These are phyloP conservation scores for Penicillium ochrochloron DNA, from an alignment of 495 filamentous ascomycete species.

Conservation along the genomic window DNA sequence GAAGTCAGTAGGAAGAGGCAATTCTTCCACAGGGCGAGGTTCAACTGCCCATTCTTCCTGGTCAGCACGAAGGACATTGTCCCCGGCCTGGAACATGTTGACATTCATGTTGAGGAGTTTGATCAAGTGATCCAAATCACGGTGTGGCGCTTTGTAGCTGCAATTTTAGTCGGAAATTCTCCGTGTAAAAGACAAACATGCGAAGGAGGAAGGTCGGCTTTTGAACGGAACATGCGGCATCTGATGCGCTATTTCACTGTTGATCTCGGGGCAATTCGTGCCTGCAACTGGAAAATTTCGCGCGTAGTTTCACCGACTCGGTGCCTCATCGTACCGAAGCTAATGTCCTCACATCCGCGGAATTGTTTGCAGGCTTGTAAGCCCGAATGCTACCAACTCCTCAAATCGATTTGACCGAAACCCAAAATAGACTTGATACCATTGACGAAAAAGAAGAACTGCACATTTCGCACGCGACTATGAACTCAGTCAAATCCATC, in stretches of 20 bases:
- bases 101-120: background rate
- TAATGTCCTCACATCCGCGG: background rate
- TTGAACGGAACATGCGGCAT: background rate
- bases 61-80: background rate
- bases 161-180: background rate
- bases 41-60: background rate
- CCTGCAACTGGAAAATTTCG: background rate
- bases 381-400: background rate
- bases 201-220: background rate
- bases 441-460: background rate
- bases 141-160: background rate
- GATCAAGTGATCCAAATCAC: background rate
- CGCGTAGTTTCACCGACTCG: background rate
- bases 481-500: background rate
- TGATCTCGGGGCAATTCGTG: background rate
- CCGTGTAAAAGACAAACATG: background rate
- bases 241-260: background rate
- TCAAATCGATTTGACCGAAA: background rate
- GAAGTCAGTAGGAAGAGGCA: slow-evolving; percentile 46
- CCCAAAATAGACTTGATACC: background rate
- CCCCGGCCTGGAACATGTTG: slow-evolving; percentile 1
- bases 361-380: background rate
- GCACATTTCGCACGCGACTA: background rate
- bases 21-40: background rate
- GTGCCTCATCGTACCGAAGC: background rate